These are phyloP conservation scores for Phaffomyces opuntiae DNA, from an alignment of 805 yeast genomes.

Conservation along the genomic window DNA sequence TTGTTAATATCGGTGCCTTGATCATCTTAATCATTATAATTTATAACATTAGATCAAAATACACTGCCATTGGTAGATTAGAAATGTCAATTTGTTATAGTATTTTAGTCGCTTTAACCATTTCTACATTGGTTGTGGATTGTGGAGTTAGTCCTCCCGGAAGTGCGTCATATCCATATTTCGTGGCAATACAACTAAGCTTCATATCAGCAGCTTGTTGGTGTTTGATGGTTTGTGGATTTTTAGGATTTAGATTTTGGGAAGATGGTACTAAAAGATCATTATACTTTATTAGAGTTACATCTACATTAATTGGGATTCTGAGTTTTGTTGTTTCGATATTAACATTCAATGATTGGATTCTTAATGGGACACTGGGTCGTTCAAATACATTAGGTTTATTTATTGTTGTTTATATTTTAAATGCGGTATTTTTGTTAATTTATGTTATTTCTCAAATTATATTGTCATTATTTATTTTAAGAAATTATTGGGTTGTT, in stretches of 20 bases:
- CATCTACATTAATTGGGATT: slow-evolving; percentile 52
- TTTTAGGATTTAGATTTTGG: slow-evolving; percentile 85
- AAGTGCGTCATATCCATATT: slow-evolving; percentile 64
- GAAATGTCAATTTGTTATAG: slow-evolving; percentile 77
- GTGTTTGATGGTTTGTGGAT: slow-evolving; percentile 63
- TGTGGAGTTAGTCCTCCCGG: slow-evolving; percentile 92
- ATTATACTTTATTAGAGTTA: slow-evolving; percentile 45
- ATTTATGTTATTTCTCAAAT: slow-evolving; percentile 63
- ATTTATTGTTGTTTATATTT: slow-evolving; percentile 60
- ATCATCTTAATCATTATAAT: slow-evolving; percentile 60
- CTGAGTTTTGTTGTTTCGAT: slow-evolving; percentile 61
- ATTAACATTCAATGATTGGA: slow-evolving; percentile 67
- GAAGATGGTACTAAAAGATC: slow-evolving; percentile 82
- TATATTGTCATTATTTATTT: slow-evolving; percentile 55
- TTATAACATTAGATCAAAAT: slow-evolving; percentile 72
- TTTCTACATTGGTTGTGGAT: slow-evolving; percentile 72
- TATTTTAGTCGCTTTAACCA: slow-evolving; percentile 46
- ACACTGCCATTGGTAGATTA: slow-evolving; percentile 89
- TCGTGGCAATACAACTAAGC: slow-evolving; percentile 78
- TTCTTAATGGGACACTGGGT: slow-evolving; percentile 35
- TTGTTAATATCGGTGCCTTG: slow-evolving; percentile 73
- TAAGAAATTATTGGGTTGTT: slow-evolving; percentile 80
- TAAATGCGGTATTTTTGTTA: slow-evolving; percentile 61
- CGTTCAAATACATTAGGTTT: slow-evolving; percentile 54
- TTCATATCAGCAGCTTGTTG: slow-evolving; percentile 65